These are phyloP conservation scores for Lepiota venenata DNA, from an alignment of 768 basidiomycete genomes.

Conservation along the genomic window DNA sequence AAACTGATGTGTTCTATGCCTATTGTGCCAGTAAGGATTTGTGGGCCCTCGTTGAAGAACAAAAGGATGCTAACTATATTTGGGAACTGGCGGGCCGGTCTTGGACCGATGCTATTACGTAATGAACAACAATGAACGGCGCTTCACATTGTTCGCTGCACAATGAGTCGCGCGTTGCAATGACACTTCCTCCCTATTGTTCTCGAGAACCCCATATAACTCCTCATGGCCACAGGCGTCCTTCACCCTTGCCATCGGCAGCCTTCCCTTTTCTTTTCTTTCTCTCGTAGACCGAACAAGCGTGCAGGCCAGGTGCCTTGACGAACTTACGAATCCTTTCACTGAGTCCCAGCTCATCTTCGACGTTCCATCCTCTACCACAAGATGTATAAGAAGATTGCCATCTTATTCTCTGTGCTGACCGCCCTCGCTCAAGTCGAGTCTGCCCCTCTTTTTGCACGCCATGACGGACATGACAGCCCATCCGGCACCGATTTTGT, in stretches of 20 bases:
- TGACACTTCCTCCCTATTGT: conserved; percentile 1
- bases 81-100: no score
- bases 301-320: conserved; percentile 24
- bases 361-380: conserved; percentile 1
- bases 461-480: conserved; percentile 24
- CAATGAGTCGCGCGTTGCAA: no score
- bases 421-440: conserved; percentile 28
- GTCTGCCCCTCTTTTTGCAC: conserved; percentile 29
- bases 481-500: conserved; percentile 18
- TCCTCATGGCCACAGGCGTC: neutral
- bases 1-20: no score
- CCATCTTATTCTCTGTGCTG: conserved; percentile 19
- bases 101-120: no score
- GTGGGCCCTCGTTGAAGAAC: no score
- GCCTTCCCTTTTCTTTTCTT: conserved; percentile 12
- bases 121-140: no score
- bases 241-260: conserved; percentile 3
- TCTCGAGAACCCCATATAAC: neutral
- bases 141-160: no score
- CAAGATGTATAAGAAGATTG: conserved; percentile 18
- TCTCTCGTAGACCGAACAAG: conserved; percentile 8
- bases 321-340: conserved; percentile 17
- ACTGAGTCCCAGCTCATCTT: conserved; percentile 3
- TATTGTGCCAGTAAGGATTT: no score
- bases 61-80: no score